Base-by-base conservation (phyloP, 345 rosid species). In the Barbarea vulgaris region DNA sequence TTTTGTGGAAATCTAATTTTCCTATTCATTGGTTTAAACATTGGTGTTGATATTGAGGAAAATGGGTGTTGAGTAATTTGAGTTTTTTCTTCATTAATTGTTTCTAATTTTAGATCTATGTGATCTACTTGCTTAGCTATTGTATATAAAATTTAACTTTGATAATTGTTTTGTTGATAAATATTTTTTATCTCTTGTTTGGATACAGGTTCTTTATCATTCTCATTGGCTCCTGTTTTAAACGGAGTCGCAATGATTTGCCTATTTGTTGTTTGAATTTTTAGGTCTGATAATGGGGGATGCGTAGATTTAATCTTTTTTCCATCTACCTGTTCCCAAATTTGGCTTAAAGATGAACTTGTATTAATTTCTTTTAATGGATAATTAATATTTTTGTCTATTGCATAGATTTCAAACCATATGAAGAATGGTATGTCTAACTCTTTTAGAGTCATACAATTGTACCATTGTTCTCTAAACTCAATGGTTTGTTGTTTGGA, bases 341-440 rank as follows among this genome's bases (percentile, higher is more conserved):
- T 0, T 52, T 12, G 57, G 10, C 5, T 52, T 12, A 25, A 5
- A 0, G n/a, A 2, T 4, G 31, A 12, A 0, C 1, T 52, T 2
- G n/a, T 12, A 4, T 24, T 24, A 0, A 52, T 52, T 22, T 0
- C 0, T 52, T 52, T 24, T 11, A 51, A 22, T 10, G 56, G 30
- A 1, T 22, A 51, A 24, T 22, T 0, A 0, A 52, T 52, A 0
- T 53, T 24, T 2, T 24, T 3, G 0, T 0, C 3, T 11, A 0
- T 12, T 4, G 17, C 9, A 9, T 53, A 52, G 0, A 0, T 2
- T 53, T 53, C 33, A 24, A 24, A 24, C 57, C 57, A 53, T 24
- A 2, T 3, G 24, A 52, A 21, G n/a, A 24, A 53, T 53, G 31
- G 14, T 1, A 13, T 24, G 13, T 12, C 1, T 12, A 24, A 2